Evolutionary conservation across 179 eudicot genomes (phyloP).

Genomic region (Gypsophila paniculata): DNA sequence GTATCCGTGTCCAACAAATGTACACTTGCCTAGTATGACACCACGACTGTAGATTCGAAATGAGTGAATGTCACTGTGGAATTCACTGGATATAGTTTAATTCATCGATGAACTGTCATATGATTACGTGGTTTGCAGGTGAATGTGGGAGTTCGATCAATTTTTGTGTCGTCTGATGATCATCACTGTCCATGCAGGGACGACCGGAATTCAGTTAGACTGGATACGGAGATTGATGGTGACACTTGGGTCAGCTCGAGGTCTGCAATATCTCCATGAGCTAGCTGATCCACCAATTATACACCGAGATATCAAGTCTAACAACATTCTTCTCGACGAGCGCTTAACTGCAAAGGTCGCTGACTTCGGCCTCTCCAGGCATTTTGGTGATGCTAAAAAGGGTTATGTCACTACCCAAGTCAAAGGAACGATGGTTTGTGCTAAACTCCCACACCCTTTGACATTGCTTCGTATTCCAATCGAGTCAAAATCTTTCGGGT

Average conservation of each 20-base stretch:
- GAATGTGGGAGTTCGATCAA: too few relatives aligned
- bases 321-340: slow-evolving; percentile 37
- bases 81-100: too few relatives aligned
- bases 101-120: too few relatives aligned
- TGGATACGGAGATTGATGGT: slow-evolving; percentile 45
- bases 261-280: slow-evolving; percentile 44
- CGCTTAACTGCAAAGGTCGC: slow-evolving; percentile 39
- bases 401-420: slow-evolving; percentile 46
- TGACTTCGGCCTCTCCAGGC: slow-evolving; percentile 39
- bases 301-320: slow-evolving; percentile 40
- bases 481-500: too few relatives aligned
- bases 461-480: too few relatives aligned
- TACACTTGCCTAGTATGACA: too few relatives aligned
- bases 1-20: too few relatives aligned
- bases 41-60: too few relatives aligned
- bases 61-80: too few relatives aligned
- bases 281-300: slow-evolving; percentile 36
- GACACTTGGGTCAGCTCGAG: slow-evolving; percentile 44
- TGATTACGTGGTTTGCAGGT: too few relatives aligned
- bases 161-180: background rate
- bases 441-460: background rate
- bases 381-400: slow-evolving; percentile 31
- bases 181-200: slow-evolving; percentile 27
- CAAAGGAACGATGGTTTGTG: slow-evolving; percentile 42
- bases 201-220: slow-evolving; percentile 37